Conservation (phyloP, 768 basidiomycete species). For the Mycena leptocephala region DNA sequence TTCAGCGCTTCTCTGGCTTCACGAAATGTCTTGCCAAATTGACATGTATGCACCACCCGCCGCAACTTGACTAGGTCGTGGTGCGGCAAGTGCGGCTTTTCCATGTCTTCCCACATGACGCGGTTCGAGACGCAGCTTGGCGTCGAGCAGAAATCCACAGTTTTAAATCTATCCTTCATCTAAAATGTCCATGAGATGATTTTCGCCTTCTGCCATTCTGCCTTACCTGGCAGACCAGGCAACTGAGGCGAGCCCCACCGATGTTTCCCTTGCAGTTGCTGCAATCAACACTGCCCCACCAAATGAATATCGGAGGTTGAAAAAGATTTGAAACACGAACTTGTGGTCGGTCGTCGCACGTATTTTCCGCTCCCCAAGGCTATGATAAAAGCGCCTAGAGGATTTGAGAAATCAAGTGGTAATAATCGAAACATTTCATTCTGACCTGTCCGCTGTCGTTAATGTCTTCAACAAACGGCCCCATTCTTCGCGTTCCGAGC, state of each 20-base stretch:
- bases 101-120: constrained; percentile 34
- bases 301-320: background rate
- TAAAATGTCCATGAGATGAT: background rate
- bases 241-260: constrained; percentile 47
- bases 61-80: constrained; percentile 50
- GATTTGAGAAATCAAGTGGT: background rate
- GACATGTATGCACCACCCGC: constrained; percentile 33
- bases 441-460: constrained; percentile 36
- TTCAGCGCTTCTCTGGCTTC: constrained; percentile 41
- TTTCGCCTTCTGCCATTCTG: too few relatives aligned
- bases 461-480: constrained; percentile 38
- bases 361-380: constrained; percentile 30
- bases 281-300: constrained; percentile 32
- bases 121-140: constrained; percentile 39
- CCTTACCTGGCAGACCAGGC: constrained; percentile 48
- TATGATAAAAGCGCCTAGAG: constrained; percentile 41
- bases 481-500: constrained; percentile 35
- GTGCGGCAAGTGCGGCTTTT: constrained; percentile 43
- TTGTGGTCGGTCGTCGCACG: constrained; percentile 38
- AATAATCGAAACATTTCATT: background rate
- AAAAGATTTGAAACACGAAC: constrained; percentile 14
- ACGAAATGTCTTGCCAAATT: constrained; percentile 36
- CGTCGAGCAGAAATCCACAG: constrained; percentile 48
- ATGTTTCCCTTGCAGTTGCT: constrained; percentile 44
- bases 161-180: constrained; percentile 31